phyloP scores from a whole-genome alignment of 306 rosid species.

The Adenanthera pavonina region DNA sequence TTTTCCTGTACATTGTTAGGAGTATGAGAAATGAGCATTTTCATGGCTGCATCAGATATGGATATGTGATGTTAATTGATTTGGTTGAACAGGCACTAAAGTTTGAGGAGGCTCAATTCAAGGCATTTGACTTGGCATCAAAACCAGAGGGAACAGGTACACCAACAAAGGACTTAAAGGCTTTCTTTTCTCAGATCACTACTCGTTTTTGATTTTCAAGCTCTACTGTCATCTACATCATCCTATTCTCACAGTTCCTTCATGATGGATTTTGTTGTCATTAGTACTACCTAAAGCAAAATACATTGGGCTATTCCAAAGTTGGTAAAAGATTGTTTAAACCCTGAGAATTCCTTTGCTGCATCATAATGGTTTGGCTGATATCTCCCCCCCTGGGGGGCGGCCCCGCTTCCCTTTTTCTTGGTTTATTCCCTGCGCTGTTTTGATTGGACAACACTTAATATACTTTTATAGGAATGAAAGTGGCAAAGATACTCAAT shows the following conservation, averaged over 20 bases:
- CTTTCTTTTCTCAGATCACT: conserved; percentile 74
- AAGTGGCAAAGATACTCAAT: background rate
- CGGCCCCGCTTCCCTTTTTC: too few species aligned
- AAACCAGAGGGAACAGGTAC: conserved; percentile 80
- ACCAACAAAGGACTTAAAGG: conserved; percentile 89
- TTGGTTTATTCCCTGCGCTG: too few species aligned
- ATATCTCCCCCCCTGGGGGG: background rate
- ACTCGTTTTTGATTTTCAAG: conserved; percentile 56
- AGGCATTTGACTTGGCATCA: conserved; percentile 90
- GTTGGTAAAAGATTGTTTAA: background rate
- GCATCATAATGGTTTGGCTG: background rate
- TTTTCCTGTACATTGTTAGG: too few species aligned
- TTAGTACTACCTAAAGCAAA: conserved; percentile 6
- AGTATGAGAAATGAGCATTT: background rate
- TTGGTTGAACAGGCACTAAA: conserved; percentile 65
- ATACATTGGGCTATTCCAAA: background rate
- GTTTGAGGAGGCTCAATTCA: conserved; percentile 75
- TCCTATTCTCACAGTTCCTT: background rate
- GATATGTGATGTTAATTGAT: background rate
- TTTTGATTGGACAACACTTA: too few species aligned
- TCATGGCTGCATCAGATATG: conserved; percentile 14
- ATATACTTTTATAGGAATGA: background rate
- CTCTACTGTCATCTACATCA: background rate
- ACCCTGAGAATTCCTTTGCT: conserved; percentile 1
- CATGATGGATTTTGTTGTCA: conserved; percentile 10